These are phyloP conservation scores for Metschnikowia cubensis DNA, from an alignment of 805 yeast genomes.

Conservation along the genomic window DNA sequence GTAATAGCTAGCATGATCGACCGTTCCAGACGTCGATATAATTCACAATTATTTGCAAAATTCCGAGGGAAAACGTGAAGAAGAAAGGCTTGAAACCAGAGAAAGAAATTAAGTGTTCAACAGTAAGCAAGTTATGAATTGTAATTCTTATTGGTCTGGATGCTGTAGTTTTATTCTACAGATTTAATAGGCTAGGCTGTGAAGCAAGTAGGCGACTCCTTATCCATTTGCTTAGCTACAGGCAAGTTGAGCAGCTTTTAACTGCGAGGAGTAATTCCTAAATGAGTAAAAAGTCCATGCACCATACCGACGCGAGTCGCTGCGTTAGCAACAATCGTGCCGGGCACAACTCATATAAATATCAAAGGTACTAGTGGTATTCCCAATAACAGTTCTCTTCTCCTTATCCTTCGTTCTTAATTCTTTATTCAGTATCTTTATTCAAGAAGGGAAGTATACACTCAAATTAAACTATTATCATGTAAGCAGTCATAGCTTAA, in stretches of 20 bases:
- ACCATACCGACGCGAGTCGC: not conserved
- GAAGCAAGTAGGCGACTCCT: not conserved
- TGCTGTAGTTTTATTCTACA: no score
- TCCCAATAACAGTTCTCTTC: no score
- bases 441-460: slow-evolving; percentile 18
- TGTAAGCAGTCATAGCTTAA: slow-evolving; percentile 22
- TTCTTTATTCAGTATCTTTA: slow-evolving; percentile 9
- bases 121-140: no score
- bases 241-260: not conserved
- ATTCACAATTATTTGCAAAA: not conserved
- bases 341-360: not conserved
- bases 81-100: no score
- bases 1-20: not conserved
- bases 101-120: not conserved
- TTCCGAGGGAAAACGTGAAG: not conserved
- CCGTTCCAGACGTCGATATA: no score
- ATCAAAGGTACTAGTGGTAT: no score
- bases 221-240: not conserved
- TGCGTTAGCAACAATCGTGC: not conserved
- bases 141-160: no score
- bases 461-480: slow-evolving; percentile 13
- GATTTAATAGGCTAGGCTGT: not conserved
- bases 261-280: not conserved
- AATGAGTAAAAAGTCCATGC: not conserved
- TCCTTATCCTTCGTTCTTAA: no score